A percentile compares a stretch with the other conserved stretches of the same genome.
Conservation (phyloP, 352 stramenopile species). For the Globisporangium mamillatum region DNA sequence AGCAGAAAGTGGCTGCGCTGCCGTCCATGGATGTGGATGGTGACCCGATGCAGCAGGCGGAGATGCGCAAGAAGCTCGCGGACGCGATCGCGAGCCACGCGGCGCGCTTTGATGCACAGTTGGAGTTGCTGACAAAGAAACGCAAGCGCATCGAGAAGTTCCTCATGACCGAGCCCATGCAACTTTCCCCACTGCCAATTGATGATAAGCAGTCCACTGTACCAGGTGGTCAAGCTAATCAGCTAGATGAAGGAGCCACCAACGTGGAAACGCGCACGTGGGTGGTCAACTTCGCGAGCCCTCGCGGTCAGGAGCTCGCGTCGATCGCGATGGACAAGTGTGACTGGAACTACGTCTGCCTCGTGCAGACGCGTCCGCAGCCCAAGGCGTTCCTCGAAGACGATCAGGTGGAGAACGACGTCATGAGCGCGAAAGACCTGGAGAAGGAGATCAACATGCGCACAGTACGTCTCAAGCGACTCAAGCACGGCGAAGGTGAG, state of each 20-base stretch:
- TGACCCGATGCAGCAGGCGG: slow-evolving; percentile 39
- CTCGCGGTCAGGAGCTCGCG: slow-evolving; percentile 41
- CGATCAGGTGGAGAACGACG: slow-evolving; percentile 45
- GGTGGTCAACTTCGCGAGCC: slow-evolving; percentile 47
- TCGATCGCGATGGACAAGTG: slow-evolving; percentile 51
- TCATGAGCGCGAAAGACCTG: slow-evolving; percentile 46
- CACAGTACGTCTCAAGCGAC: slow-evolving; percentile 43
- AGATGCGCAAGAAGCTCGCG: slow-evolving; percentile 56
- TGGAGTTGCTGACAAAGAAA: slow-evolving; percentile 30
- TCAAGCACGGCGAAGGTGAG: slow-evolving; percentile 56
- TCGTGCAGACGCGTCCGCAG: slow-evolving; percentile 51
- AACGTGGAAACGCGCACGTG: slow-evolving; percentile 52
- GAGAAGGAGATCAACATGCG: slow-evolving; percentile 66
- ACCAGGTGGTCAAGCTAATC: not conserved
- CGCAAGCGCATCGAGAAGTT: slow-evolving; percentile 40
- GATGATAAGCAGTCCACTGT: slow-evolving; percentile 14
- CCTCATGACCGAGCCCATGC: slow-evolving; percentile 58
- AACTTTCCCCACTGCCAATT: slow-evolving; percentile 32
- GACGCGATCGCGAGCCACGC: slow-evolving; percentile 35
- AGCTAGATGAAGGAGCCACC: not conserved
- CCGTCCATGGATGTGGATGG: slow-evolving; percentile 46
- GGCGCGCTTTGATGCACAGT: slow-evolving; percentile 41
- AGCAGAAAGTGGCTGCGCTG: slow-evolving; percentile 50
- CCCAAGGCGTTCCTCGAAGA: slow-evolving; percentile 56
- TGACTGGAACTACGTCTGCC: slow-evolving; percentile 66